phyloP scores from a whole-genome alignment of 164 flowering plant genomes.

The Tetrastigma voinierianum region DNA sequence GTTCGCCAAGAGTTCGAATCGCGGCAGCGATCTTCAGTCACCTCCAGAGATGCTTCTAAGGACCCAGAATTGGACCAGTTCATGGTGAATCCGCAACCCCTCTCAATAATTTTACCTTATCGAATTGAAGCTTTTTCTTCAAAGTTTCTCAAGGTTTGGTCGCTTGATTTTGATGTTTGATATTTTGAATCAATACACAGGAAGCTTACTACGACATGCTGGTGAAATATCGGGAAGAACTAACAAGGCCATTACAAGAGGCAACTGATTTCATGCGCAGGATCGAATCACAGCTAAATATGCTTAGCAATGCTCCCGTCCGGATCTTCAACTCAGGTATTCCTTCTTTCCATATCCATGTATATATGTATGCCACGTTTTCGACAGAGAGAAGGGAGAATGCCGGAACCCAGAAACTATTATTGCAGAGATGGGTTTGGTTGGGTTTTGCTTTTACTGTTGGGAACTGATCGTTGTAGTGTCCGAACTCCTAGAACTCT shows the following conservation, averaged over 20 bases:
- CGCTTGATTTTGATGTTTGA: not conserved
- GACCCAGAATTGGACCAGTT: slow-evolving; percentile 98
- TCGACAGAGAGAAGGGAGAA: too few species aligned
- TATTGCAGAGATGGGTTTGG: slow-evolving; percentile 5
- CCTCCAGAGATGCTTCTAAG: slow-evolving; percentile 32
- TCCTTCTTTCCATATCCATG: not conserved
- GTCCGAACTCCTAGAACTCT: too few species aligned
- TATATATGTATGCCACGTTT: too few species aligned
- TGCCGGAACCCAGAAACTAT: not conserved
- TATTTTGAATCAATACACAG: slow-evolving; percentile 23
- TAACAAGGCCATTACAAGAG: slow-evolving; percentile 88
- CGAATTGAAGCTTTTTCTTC: not conserved
- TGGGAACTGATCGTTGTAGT: too few species aligned
- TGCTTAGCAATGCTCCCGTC: slow-evolving; percentile 46
- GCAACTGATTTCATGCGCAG: slow-evolving; percentile 95
- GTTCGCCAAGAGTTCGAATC: slow-evolving; percentile 71
- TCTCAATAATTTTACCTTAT: not conserved
- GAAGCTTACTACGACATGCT: slow-evolving; percentile 93
- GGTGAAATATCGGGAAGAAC: slow-evolving; percentile 87
- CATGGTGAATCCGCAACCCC: slow-evolving; percentile 49
- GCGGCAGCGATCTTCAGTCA: slow-evolving; percentile 49
- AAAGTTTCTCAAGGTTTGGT: not conserved
- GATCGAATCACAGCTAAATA: slow-evolving; percentile 79
- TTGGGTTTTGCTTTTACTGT: not conserved
- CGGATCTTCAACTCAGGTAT: slow-evolving; percentile 59